Percentiles rank a stretch among this genome's conserved stretches.
These are phyloP conservation scores for Globisporangium carolinianum DNA, from an alignment of 352 stramenopile genomes.

Conservation along the genomic window DNA sequence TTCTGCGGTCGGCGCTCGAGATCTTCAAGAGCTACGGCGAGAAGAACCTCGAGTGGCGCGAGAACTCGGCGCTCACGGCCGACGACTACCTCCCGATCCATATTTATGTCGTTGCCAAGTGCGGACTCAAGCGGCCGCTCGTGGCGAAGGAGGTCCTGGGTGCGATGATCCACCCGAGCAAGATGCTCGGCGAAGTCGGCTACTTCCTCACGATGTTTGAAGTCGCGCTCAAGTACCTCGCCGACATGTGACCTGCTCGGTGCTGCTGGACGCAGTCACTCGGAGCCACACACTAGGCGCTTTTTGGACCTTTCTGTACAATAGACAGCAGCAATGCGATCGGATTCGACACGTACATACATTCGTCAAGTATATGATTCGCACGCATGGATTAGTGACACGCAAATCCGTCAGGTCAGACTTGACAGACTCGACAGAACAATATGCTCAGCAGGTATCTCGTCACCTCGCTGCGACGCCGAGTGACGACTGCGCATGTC, in stretches of 20 bases:
- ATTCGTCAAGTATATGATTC: no score
- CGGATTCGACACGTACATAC: no score
- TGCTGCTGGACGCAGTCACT: no score
- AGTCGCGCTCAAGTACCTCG: slow-evolving; percentile 83
- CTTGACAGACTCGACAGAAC: no score
- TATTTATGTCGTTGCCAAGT: slow-evolving; percentile 82
- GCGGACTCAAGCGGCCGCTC: slow-evolving; percentile 62
- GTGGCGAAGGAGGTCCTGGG: slow-evolving; percentile 68
- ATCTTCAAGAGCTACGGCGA: slow-evolving; percentile 78
- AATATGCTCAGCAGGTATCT: no score
- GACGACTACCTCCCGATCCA: slow-evolving; percentile 85
- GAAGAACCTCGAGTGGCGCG: slow-evolving; percentile 71
- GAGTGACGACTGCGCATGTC: background rate
- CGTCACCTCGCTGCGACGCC: no score
- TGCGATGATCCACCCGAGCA: slow-evolving; percentile 78
- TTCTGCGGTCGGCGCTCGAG: slow-evolving; percentile 63
- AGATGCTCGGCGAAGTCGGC: slow-evolving; percentile 76
- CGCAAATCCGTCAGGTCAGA: no score
- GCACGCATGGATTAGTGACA: no score
- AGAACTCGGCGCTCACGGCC: slow-evolving; percentile 67
- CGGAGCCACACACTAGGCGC: no score
- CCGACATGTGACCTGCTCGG: slow-evolving; percentile 45
- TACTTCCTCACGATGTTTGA: slow-evolving; percentile 89
- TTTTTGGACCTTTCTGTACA: no score
- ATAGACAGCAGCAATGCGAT: no score